Evolutionary conservation across 148 eudicot genomes (phyloP).

Genomic region (Nyssa sinensis): DNA sequence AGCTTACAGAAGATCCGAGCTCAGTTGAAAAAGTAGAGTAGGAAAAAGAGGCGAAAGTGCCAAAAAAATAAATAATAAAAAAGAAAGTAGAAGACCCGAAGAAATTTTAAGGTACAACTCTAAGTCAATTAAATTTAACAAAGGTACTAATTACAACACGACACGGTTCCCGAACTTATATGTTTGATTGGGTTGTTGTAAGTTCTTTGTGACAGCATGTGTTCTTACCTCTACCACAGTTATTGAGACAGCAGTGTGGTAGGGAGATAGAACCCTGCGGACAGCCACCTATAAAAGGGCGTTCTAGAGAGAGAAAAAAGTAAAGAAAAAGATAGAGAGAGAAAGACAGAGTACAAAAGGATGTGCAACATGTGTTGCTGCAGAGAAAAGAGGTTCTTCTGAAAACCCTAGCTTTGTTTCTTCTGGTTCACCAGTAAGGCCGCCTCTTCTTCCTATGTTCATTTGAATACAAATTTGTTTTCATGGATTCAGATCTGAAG

Average conservation of each 20-base stretch:
- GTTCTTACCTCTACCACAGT: background rate
- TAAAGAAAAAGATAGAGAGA: background rate
- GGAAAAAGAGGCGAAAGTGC: background rate
- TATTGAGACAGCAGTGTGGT: background rate
- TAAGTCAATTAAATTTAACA: too few relatives aligned
- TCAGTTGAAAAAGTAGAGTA: background rate
- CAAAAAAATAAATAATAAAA: background rate
- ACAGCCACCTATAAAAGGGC: background rate
- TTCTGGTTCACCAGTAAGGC: background rate
- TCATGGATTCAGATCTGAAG: conserved; percentile 8
- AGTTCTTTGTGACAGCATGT: background rate
- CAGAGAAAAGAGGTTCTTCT: conserved; percentile 19
- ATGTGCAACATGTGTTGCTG: conserved; percentile 5
- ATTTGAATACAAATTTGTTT: background rate
- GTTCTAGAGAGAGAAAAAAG: conserved; percentile 1
- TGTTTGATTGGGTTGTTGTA: background rate
- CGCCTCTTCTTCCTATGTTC: background rate
- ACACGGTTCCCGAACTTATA: background rate
- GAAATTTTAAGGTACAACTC: too few relatives aligned
- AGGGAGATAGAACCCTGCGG: background rate
- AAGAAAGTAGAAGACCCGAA: too few relatives aligned
- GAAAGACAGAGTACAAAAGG: background rate
- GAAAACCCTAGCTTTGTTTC: conserved; percentile 11
- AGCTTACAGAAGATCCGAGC: background rate
- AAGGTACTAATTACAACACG: too few relatives aligned